These are phyloP conservation scores for Effrenium voratum DNA, from an alignment of 73 alveolate species.

Conservation along the genomic window DNA sequence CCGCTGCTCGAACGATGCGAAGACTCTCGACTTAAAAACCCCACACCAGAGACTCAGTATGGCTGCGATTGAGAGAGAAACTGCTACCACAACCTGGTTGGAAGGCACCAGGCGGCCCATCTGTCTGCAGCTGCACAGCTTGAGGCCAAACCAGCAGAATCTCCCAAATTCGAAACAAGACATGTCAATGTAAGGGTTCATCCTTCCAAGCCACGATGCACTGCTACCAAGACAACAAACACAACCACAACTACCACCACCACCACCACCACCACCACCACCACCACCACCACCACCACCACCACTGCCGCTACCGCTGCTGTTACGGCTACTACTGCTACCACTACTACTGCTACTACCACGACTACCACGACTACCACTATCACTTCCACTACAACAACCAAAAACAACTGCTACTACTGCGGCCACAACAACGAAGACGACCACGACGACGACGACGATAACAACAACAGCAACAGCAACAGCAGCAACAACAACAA, in stretches of 20 bases:
- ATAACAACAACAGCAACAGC: background rate
- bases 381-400: background rate
- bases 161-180: no score
- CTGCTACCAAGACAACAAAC: background rate
- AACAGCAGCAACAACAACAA: no score
- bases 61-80: no score
- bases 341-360: background rate
- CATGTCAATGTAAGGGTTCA: no score
- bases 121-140: no score
- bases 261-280: background rate
- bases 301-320: background rate
- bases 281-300: background rate
- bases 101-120: no score
- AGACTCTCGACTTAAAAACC: background rate
- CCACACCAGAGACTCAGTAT: no score
- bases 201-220: background rate
- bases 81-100: no score
- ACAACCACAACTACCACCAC: background rate
- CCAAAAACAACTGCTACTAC: background rate
- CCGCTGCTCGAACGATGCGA: no score
- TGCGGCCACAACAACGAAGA: background rate
- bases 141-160: no score
- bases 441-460: background rate
- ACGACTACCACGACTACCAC: background rate
- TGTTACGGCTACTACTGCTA: background rate